Evolutionary conservation across 306 rosid species (phyloP).

Genomic region (Cucurbita pepo): DNA sequence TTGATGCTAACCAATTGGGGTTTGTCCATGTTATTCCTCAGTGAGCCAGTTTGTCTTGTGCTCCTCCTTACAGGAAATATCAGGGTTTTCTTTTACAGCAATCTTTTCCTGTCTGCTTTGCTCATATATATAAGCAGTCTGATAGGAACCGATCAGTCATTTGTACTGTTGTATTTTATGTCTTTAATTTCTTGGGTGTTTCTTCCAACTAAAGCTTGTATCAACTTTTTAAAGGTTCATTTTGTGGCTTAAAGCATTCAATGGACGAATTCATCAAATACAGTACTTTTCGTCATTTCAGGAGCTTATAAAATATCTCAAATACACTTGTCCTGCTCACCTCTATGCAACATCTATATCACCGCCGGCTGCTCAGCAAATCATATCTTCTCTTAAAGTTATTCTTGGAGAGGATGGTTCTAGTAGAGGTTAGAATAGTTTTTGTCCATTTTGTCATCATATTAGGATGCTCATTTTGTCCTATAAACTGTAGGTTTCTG

Average conservation of each 20-base stretch:
- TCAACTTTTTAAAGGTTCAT: not conserved
- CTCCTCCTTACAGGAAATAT: too few species aligned
- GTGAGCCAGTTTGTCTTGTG: too few species aligned
- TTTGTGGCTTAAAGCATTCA: not conserved
- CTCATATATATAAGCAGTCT: too few species aligned
- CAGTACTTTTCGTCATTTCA: conserved; percentile 7
- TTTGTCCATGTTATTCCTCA: not conserved
- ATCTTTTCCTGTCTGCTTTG: too few species aligned
- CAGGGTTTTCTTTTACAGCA: too few species aligned
- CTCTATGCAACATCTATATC: conserved; percentile 86
- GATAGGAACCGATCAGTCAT: not conserved
- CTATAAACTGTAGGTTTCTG: not conserved
- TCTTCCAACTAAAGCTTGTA: not conserved
- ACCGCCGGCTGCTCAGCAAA: conserved; percentile 89
- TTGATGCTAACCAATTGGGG: not conserved
- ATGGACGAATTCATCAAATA: not conserved
- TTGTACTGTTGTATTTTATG: not conserved
- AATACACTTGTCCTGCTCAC: conserved; percentile 83
- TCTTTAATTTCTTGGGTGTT: not conserved
- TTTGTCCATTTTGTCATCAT: not conserved
- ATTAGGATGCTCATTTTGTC: not conserved
- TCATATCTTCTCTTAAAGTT: conserved; percentile 64
- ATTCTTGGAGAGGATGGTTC: conserved; percentile 92
- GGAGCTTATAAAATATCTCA: conserved; percentile 68
- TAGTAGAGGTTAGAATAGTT: conserved; percentile 43